Percentiles rank a stretch among this genome's conserved stretches.
Conservation (phyloP, 176 grass and related monocot genomes). For the Musa beccarii region DNA sequence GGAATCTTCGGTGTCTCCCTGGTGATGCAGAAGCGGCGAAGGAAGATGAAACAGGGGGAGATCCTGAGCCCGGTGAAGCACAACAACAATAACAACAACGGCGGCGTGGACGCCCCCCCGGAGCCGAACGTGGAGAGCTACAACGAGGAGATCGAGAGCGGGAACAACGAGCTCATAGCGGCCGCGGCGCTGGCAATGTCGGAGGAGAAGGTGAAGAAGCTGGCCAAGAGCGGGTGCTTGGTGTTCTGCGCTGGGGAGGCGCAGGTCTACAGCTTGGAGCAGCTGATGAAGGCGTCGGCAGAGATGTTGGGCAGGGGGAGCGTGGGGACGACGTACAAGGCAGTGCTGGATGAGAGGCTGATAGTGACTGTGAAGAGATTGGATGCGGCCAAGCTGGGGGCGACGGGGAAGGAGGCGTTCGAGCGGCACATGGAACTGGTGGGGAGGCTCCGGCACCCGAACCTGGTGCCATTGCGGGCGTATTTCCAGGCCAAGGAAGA, state of each 20-base stretch:
- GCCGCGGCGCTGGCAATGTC: conserved; percentile 58
- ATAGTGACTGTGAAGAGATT: conserved; percentile 83
- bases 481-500: conserved; percentile 99
- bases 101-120: conserved; percentile 11
- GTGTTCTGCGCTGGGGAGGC: conserved; percentile 83
- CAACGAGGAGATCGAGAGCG: conserved; percentile 33
- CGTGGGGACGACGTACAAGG: conserved; percentile 89
- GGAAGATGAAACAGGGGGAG: conserved; percentile 29
- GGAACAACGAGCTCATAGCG: conserved; percentile 40
- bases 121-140: conserved; percentile 29
- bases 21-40: conserved; percentile 36
- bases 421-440: conserved; percentile 89
- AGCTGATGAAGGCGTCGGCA: conserved; percentile 86
- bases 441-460: conserved; percentile 75
- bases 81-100: not conserved
- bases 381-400: conserved; percentile 58
- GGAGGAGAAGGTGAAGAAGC: conserved; percentile 61
- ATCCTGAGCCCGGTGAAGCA: conserved; percentile 44
- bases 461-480: conserved; percentile 65
- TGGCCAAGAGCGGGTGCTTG: conserved; percentile 75
- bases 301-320: conserved; percentile 87
- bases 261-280: conserved; percentile 64
- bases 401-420: conserved; percentile 52
- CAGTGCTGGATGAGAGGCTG: conserved; percentile 51
- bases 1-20: conserved; percentile 36